Evolutionary conservation across 31 red algal species (phyloP), one percentile per base, ranked within the genome.

Genomic region (Asparagopsis taxiformis): DNA sequence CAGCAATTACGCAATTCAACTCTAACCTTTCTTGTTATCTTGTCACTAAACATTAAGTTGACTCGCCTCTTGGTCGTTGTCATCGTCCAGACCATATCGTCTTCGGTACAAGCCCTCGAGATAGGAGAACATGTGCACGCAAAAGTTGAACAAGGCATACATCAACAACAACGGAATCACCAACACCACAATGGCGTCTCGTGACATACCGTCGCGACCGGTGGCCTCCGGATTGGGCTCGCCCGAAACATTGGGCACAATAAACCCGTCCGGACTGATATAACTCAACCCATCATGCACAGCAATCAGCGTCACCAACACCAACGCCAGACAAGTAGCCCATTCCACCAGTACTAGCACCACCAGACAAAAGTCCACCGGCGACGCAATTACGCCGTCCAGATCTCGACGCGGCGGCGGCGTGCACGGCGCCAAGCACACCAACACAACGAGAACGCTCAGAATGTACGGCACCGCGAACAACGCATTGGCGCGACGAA

Each of bases 141-240:
- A n/a, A 65, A 65, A 84, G 68, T 84, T 84, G 59, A 84, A 84
- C 9, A 84, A 58, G 1, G 61, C 59, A 48, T 84, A 84, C 79
- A 84, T 84, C 34, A 84, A 55, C 1, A 84, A 59, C 26, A 84
- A n/a, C 3, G 79, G 79, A 56, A 84, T 49, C 25, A 84, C 37
- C 31, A 84, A 34, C 9, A 84, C 53, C 48, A 84, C 44, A 5
- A 84, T 37, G 0, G 79, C 65, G 41, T 84, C 67, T 43, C 55
- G 52, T 41, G 79, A 84, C 15, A 84, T 84, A 13, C 79, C 79
- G 43, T 84, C 79, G 28, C 50, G 48, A 28, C 13, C 44, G 20
- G 79, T 59, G 20, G 66, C 62, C 20, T 38, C 43, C 1, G 66
- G 49, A n/a, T 39, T 48, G 3, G 59, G 61, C 4, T 30, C 31